Evolutionary conservation across 2,329 filamentous ascomycete genomes (phyloP), one percentile per base, ranked within the genome.

Genomic region (Neocatenulostroma microsporum): DNA sequence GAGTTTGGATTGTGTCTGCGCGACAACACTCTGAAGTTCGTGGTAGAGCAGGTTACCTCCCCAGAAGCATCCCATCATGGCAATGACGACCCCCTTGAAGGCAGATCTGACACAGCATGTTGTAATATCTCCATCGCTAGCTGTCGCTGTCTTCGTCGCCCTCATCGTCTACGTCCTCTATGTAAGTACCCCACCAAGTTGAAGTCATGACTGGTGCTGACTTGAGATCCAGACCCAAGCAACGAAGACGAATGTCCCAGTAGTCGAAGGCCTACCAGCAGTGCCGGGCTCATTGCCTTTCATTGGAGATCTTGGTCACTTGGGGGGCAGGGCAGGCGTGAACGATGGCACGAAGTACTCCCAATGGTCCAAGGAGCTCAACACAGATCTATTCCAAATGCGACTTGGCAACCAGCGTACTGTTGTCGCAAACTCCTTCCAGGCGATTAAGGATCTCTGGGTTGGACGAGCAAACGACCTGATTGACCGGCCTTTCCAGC

Each of bases 381-480:
- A 21, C 19, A 2, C 17, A 3, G 30, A 32, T 3, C 4, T 20
- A 2, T 32, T 17, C 20, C 30, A 32, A 14, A 17, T 14, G 7
- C 30, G 30, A 13, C 20, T 32, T 12, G 30, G 30, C n/a, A 32
- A 21, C 21, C 17, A 32, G 13, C 30, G 30, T 7, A 21, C 30
- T 11, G 15, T 32, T 13, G 30, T 32, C 17, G 30, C 19, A 14
- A 32, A 32, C 13, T 32, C 30, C 5, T 32, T 13, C 13, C 4
- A 5, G 4, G 21, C 14, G 17, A 32, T 32, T n/a, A 13, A 32
- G 12, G 30, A 32, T 12, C 15, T 32, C 12, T 32, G 30, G 30
- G 10, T 32, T 19, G 15, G 30, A 10, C 15, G 21, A 11, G 14
- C 30, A n/a, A 32, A 5, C 19, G 30, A 5, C 6, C 15, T 32